Conservation (phyloP, 805 yeast species). For the Komagataella pseudopastoris region DNA sequence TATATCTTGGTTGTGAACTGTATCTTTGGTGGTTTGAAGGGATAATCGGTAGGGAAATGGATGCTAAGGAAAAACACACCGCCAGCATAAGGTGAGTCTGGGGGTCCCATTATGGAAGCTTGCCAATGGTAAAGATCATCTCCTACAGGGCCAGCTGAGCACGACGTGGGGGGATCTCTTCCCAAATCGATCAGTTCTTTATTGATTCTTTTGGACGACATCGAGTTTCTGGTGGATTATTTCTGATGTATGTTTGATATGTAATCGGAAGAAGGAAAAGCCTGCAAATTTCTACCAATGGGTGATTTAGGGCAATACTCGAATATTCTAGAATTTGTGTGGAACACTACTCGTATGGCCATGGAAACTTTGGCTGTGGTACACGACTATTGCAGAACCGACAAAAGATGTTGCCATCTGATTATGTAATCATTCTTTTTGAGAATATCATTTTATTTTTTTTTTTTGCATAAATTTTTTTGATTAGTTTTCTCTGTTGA, state of each 20-base stretch:
- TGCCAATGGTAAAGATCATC: constrained; percentile 99
- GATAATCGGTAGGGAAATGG: constrained; percentile 98
- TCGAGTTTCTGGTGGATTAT: constrained; percentile 11
- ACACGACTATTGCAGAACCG: neutral
- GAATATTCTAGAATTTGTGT: neutral
- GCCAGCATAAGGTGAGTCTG: constrained; percentile 71
- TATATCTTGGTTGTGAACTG: constrained; percentile 90
- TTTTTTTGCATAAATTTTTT: neutral
- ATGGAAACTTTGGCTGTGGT: neutral
- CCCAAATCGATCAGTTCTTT: constrained; percentile 93
- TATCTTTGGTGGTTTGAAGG: constrained; percentile 95
- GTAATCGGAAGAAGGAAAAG: neutral
- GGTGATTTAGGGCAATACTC: neutral
- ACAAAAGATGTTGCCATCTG: neutral
- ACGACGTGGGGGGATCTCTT: constrained; percentile 97
- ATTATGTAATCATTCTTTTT: neutral
- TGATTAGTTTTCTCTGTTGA: neutral
- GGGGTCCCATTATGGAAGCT: constrained; percentile 98
- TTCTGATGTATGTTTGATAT: neutral
- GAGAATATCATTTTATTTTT: neutral
- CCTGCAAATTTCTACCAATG: neutral
- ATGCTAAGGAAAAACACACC: constrained; percentile 94
- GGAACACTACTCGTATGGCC: neutral
- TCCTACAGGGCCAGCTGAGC: constrained; percentile 98
- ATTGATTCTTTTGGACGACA: constrained; percentile 93